These are phyloP conservation scores for Naganishia sp. DNA, from an alignment of 1,284 basidiomycete genomes.

Conservation along the genomic window DNA sequence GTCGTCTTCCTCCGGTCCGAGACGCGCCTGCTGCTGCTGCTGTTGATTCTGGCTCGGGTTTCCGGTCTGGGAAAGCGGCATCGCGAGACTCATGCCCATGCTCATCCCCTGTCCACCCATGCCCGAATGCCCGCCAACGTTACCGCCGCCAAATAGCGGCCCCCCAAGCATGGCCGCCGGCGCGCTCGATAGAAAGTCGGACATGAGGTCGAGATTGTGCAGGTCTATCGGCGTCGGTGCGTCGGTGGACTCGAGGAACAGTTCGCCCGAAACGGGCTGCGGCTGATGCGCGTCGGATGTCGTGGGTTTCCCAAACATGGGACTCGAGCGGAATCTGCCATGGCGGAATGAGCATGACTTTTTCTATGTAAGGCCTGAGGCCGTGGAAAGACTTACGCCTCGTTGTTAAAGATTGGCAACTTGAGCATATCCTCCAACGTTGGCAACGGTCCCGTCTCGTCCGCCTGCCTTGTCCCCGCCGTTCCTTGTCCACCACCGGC, in stretches of 20 bases:
- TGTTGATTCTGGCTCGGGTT: neutral
- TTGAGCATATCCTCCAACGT: constrained; percentile 35
- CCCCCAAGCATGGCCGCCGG: constrained; percentile 5
- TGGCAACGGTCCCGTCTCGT: constrained; percentile 17
- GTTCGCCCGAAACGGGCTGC: constrained; percentile 5
- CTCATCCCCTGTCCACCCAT: neutral
- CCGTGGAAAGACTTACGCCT: constrained; percentile 25
- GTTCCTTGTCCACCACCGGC: neutral
- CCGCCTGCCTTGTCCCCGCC: neutral
- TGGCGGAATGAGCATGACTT: neutral
- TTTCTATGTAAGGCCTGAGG: too few species aligned
- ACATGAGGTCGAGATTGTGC: constrained; percentile 20
- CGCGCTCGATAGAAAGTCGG: constrained; percentile 18
- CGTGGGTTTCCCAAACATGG: constrained; percentile 26
- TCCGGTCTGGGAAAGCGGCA: neutral
- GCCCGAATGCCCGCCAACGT: neutral
- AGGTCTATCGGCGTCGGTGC: constrained; percentile 3
- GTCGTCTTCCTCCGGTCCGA: neutral
- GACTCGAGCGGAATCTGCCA: constrained; percentile 23
- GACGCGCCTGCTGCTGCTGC: neutral
- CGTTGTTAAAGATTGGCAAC: constrained; percentile 30
- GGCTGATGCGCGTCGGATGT: neutral
- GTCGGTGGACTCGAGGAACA: constrained; percentile 18
- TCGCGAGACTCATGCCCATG: neutral
- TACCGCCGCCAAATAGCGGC: constrained; percentile 6